Conservation (phyloP, 2,329 filamentous ascomycete species). For the Drechslerella dactyloides region DNA sequence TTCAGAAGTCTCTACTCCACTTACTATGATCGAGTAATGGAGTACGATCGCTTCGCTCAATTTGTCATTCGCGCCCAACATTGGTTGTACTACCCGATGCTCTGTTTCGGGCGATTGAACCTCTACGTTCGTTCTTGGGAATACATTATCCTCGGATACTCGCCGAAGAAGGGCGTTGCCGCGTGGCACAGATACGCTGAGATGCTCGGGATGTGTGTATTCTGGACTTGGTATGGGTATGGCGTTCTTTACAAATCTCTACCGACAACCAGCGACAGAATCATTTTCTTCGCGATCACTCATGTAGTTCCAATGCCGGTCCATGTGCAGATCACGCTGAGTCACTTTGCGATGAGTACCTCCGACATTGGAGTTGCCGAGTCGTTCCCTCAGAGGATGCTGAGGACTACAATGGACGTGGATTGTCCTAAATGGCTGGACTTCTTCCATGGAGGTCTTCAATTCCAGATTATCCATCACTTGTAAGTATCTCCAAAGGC, state of each 20-base stretch:
- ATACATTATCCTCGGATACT: constrained; percentile 73
- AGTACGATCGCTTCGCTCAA: constrained; percentile 76
- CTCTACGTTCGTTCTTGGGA: constrained; percentile 82
- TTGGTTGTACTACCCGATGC: constrained; percentile 81
- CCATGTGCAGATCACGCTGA: constrained; percentile 88
- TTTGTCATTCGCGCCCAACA: constrained; percentile 75
- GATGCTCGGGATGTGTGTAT: constrained; percentile 75
- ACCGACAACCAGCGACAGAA: constrained; percentile 71
- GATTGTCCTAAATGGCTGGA: constrained; percentile 88
- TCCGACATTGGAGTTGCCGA: constrained; percentile 81
- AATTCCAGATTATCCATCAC: constrained; percentile 69
- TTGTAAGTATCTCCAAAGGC: constrained; percentile 50
- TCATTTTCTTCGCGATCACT: constrained; percentile 78
- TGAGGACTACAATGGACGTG: constrained; percentile 92
- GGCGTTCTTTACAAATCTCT: constrained; percentile 75
- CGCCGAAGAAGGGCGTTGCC: constrained; percentile 75
- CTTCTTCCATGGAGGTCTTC: constrained; percentile 84
- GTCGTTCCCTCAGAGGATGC: constrained; percentile 87
- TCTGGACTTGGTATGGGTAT: constrained; percentile 89
- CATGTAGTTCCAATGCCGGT: constrained; percentile 81
- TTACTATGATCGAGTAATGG: constrained; percentile 82
- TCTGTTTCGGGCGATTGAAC: constrained; percentile 84
- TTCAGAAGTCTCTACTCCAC: constrained; percentile 75
- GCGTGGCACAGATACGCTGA: constrained; percentile 87
- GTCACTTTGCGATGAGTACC: constrained; percentile 93